These are phyloP conservation scores for Epichloe elymi DNA, from an alignment of 2,329 filamentous ascomycete genomes.

Conservation along the genomic window DNA sequence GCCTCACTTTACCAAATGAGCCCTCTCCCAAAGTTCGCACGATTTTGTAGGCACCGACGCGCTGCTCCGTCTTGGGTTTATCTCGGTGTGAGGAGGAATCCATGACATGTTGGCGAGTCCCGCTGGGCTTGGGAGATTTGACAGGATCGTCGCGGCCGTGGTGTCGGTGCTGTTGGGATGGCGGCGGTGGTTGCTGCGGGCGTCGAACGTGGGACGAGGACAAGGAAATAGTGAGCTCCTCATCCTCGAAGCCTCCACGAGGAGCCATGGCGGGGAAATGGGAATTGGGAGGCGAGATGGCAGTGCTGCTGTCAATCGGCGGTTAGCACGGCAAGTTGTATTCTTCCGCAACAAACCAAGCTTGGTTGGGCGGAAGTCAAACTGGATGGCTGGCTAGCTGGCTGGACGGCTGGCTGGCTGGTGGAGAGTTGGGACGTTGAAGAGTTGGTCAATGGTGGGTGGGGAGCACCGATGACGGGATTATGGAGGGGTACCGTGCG, in stretches of 20 bases:
- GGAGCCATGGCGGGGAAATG: conserved; percentile 30
- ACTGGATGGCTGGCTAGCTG: not conserved
- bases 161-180: conserved; percentile 13
- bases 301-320: not conserved
- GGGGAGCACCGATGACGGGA: too few species aligned
- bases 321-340: not conserved
- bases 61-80: conserved; percentile 57
- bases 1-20: conserved; percentile 96
- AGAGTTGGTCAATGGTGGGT: not conserved
- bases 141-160: conserved; percentile 10
- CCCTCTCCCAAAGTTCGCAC: conserved; percentile 87
- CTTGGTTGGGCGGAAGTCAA: not conserved
- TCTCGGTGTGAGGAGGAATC: conserved; percentile 22
- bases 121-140: conserved; percentile 13
- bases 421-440: not conserved
- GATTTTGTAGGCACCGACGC: conserved; percentile 84
- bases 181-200: conserved; percentile 17
- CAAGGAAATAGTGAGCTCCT: conserved; percentile 70
- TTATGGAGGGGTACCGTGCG: too few species aligned
- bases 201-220: conserved; percentile 52
- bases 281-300: not conserved
- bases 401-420: not conserved
- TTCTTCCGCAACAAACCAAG: not conserved
- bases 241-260: conserved; percentile 55
- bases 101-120: conserved; percentile 21